Evolutionary conservation across 208 protist genomes (phyloP), one percentile per base, ranked within the genome.

Genomic region (Entamoeba histolytica): DNA sequence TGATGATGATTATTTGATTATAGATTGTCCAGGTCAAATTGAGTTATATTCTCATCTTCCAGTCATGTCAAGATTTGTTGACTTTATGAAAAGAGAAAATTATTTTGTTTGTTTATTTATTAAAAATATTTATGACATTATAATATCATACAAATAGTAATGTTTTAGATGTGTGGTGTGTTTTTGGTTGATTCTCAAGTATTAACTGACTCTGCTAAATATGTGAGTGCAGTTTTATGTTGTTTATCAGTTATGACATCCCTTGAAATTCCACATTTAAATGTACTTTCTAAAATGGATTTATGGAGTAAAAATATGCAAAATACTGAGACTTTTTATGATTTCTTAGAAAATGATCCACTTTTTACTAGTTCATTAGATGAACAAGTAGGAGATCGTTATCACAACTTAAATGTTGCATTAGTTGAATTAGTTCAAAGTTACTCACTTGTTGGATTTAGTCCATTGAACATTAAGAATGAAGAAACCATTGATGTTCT

Each of bases 221-320:
- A 97, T 96, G 97, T 99, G n/a, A 98, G 97, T 19, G 96, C 97
- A 52, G 96, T 98, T 49, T 93, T 99, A 91, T 93, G 98, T 91
- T 97, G 97, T 15, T 96, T 99, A 7, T 97, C 96, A 3, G 98
- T 97, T 28, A 99, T 99, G 98, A 94, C 96, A 31, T 57, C 91
- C 28, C 96, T 98, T 73, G 97, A 98, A 94, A 94, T 98, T 73
- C 97, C 98, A n/a, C 98, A 98, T 92, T 94, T 99, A 3, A 99
- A 99, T 95, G 96, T 99, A 52, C 95, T 99, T 31, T 98, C 97
- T 52, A 99, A 99, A 94, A 98, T 98, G 95, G 98, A 99, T 94
- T 92, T 97, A n/a, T 55, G 49, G 49, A 47, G n/a, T 57, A 50
- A 92, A 55, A 44, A 47, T 49, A 15, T 35, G 12, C 23, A 39